These are phyloP conservation scores for Ogataea trehalophila DNA, from an alignment of 805 yeast species.

Conservation along the genomic window DNA sequence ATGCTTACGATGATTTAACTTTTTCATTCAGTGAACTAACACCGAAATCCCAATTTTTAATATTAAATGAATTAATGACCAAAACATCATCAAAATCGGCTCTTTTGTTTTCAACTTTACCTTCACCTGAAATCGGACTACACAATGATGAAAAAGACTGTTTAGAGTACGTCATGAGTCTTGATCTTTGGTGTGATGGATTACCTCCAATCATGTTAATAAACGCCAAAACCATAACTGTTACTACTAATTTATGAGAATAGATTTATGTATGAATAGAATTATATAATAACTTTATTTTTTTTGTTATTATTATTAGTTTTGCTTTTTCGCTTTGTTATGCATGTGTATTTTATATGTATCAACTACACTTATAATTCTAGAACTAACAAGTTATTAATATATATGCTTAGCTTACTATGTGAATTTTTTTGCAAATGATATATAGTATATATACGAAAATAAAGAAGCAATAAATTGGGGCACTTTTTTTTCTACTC, in stretches of 20 bases:
- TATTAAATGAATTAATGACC: constrained; percentile 81
- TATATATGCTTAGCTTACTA: too few relatives aligned
- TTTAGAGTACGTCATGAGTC: constrained; percentile 65
- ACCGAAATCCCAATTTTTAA: constrained; percentile 83
- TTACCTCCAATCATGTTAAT: constrained; percentile 79
- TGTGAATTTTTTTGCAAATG: too few relatives aligned
- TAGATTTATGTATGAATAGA: too few relatives aligned
- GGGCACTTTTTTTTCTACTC: too few relatives aligned
- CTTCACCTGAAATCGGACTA: constrained; percentile 82
- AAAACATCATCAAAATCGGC: constrained; percentile 56
- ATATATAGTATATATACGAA: too few relatives aligned
- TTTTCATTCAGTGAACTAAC: constrained; percentile 80
- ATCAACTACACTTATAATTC: too few relatives aligned
- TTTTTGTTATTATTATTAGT: too few relatives aligned
- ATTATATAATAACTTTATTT: too few relatives aligned
- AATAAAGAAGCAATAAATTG: too few relatives aligned
- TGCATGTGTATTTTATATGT: too few relatives aligned
- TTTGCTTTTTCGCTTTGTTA: too few relatives aligned
- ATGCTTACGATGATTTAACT: constrained; percentile 18
- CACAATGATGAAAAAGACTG: constrained; percentile 67
- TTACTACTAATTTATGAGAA: constrained; percentile 75
- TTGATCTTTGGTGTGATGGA: constrained; percentile 76
- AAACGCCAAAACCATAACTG: constrained; percentile 93
- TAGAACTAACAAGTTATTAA: too few relatives aligned
- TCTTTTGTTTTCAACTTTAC: constrained; percentile 82